These are phyloP conservation scores for Blastobotrys americana DNA, from an alignment of 805 yeast species.

Conservation along the genomic window DNA sequence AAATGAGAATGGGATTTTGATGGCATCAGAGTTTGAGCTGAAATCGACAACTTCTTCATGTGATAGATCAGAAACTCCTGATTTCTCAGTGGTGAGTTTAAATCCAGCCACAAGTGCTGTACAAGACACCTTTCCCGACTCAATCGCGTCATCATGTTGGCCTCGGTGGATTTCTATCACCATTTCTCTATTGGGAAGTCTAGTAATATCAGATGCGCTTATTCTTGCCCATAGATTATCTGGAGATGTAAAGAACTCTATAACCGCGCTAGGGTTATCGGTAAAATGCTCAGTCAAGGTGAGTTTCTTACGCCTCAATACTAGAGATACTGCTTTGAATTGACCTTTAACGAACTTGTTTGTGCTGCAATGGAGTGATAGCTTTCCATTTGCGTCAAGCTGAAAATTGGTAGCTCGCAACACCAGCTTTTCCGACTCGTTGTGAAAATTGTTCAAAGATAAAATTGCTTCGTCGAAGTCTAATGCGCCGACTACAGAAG, in stretches of 20 bases:
- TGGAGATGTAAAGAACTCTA: conserved; percentile 21
- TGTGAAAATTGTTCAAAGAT: conserved; percentile 2
- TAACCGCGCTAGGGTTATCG: conserved; percentile 1
- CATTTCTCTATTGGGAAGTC: conserved; percentile 17
- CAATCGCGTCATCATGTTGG: conserved; percentile 3
- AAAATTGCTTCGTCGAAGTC: conserved; percentile 9
- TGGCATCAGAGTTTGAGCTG: conserved; percentile 11
- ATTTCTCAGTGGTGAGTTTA: conserved; percentile 1
- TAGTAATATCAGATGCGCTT: conserved; percentile 12
- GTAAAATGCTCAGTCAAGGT: conserved; percentile 22
- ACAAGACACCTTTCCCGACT: conserved; percentile 2
- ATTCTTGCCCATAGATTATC: conserved; percentile 21
- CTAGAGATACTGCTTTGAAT: conserved; percentile 28
- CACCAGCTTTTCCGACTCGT: conserved; percentile 9
- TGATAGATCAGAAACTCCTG: neutral
- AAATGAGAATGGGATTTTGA: conserved; percentile 25
- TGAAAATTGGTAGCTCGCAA: conserved; percentile 11
- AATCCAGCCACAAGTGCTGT: conserved; percentile 7
- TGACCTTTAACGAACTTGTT: conserved; percentile 32
- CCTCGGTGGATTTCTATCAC: conserved; percentile 8
- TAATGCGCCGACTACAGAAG: conserved; percentile 5
- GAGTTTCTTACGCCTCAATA: conserved; percentile 24
- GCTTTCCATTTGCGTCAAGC: conserved; percentile 7
- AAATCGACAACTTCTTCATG: conserved; percentile 10
- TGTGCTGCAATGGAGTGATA: conserved; percentile 23